Evolutionary conservation across 306 rosid species (phyloP), one percentile per base, ranked within the genome.

Genomic region (Hippophae rhamnoides): DNA sequence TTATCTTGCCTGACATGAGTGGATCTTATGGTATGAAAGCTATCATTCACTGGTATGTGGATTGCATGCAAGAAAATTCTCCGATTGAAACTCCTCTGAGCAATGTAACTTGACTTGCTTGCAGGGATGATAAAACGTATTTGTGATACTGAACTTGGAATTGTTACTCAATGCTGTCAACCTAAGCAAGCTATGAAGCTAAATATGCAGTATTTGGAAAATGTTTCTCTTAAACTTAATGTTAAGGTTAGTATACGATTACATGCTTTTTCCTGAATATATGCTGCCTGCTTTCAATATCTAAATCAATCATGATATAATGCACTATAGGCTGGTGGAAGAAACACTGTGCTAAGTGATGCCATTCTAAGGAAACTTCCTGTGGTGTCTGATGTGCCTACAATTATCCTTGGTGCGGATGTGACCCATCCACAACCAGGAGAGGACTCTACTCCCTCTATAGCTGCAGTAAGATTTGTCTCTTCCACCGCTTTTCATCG

Each of bases 91-190:
- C 1, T 18, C 38, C 23, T 51, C 7, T 31, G 44, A 10, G 25
- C 51, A 10, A 23, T 49, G 7, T 49, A 23, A 13, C 6, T 23
- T 49, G 23, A 31, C 49, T 5, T 62, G 56, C 31, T 72, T 54
- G 49, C 75, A 90, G 98, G 77, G 8, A 69, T 2, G 62, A 83
- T 90, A 7, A 90, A 90, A 63, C 80, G 84, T 6, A 52, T 87
- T 0, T 90, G 98, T 49, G 98, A 90, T 74, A 87, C 98, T 0
- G 95, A 87, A 18, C 60, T 87, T 0, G 98, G 96, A 40, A 90
- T 90, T 12, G 92, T 90, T 8, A 68, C 96, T 4, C 98, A 90
- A 47, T 90, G 98, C 65, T 79, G 82, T 64, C 76, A 58, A 2
- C 95, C 98, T 0, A 78, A 1, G 49, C 66, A 74, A 47, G 84